Conservation (phyloP, 2,329 filamentous ascomycete species). For the Arthrobotrys sinensis region DNA sequence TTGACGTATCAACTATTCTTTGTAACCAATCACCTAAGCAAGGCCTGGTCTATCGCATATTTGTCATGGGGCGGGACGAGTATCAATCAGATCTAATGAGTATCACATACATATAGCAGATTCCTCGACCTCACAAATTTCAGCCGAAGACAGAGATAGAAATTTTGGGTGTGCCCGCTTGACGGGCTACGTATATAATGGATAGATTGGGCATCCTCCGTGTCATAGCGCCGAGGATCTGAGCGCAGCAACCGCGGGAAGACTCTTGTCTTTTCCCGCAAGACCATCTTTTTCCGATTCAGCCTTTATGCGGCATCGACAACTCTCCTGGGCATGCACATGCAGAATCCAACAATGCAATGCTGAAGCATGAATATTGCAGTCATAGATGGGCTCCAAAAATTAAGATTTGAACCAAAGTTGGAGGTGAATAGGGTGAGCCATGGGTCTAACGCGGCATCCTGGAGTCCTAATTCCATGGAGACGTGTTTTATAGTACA, state of each 20-base stretch:
- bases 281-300: slow-evolving; percentile 40
- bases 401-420: slow-evolving; percentile 24
- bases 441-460: slow-evolving; percentile 1
- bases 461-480: background rate
- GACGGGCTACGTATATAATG: slow-evolving; percentile 17
- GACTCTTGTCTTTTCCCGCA: background rate
- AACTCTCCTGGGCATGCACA: background rate
- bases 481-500: slow-evolving; percentile 1
- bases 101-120: background rate
- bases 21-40: slow-evolving; percentile 26
- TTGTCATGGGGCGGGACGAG: slow-evolving; percentile 5
- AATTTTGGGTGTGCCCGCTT: background rate
- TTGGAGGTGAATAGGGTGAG: background rate
- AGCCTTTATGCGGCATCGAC: slow-evolving; percentile 43
- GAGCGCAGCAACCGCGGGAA: slow-evolving; percentile 27
- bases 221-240: slow-evolving; percentile 54
- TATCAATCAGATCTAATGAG: background rate
- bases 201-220: slow-evolving; percentile 19
- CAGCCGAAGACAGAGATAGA: background rate
- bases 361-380: background rate
- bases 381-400: slow-evolving; percentile 6
- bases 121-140: background rate
- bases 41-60: slow-evolving; percentile 4
- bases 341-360: slow-evolving; percentile 8
- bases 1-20: background rate